Evolutionary conservation across 164 flowering plant genomes (phyloP).

Genomic region (Brasenia schreberi): DNA sequence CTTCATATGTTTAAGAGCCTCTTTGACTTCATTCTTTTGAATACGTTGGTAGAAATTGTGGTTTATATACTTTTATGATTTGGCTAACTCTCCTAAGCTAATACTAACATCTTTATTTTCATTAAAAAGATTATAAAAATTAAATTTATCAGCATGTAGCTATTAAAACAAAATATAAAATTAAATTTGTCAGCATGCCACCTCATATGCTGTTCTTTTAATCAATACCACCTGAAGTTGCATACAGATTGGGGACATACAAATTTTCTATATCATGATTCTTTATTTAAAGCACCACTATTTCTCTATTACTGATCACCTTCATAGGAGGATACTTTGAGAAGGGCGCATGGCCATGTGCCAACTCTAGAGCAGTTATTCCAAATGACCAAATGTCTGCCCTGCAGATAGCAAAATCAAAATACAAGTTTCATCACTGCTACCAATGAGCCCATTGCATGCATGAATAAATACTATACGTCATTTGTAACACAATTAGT

Average conservation of each 20-base stretch:
- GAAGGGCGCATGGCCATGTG: conserved; percentile 62
- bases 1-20: no score
- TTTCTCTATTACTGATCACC: conserved; percentile 10
- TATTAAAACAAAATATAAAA: neutral
- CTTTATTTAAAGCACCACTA: neutral
- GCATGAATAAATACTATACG: no score
- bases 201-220: neutral
- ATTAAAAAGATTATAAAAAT: no score
- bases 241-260: neutral
- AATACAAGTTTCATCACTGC: neutral
- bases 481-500: no score
- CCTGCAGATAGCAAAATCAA: conserved; percentile 13
- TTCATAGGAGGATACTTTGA: conserved; percentile 63
- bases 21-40: no score
- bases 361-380: conserved; percentile 49
- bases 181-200: neutral
- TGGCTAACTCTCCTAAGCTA: no score
- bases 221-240: neutral
- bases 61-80: no score
- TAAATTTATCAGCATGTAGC: no score
- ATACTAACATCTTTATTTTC: no score
- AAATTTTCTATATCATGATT: neutral
- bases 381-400: conserved; percentile 65
- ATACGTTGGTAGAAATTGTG: no score
- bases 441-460: neutral